These are phyloP conservation scores for Chalaropsis thielavioides DNA, from an alignment of 2,329 filamentous ascomycete genomes.

Conservation along the genomic window DNA sequence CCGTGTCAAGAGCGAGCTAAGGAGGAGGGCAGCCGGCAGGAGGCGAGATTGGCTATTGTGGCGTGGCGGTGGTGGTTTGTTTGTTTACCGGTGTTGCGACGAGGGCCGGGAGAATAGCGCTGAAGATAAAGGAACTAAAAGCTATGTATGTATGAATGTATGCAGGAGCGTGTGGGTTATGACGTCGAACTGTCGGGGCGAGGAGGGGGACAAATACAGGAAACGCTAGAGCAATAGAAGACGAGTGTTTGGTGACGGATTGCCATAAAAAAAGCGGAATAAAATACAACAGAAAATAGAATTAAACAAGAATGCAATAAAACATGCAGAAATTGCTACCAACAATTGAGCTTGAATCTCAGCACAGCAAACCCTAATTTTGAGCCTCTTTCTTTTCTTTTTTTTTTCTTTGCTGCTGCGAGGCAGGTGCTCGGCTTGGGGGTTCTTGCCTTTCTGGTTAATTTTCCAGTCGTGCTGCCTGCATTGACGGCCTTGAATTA, in stretches of 20 bases:
- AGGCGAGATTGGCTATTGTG: background rate
- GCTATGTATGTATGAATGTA: background rate
- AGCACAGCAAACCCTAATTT: background rate
- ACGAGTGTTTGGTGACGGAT: background rate
- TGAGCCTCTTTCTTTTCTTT: background rate
- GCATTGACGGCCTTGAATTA: too few species aligned
- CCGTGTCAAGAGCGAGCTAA: background rate
- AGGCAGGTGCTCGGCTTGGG: too few species aligned
- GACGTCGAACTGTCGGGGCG: background rate
- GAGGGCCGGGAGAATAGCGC: background rate
- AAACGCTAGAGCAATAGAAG: background rate
- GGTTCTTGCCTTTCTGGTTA: too few species aligned
- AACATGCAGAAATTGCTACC: background rate
- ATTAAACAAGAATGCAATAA: background rate
- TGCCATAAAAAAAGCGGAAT: background rate
- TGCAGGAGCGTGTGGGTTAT: background rate
- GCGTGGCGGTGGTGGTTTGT: too few species aligned
- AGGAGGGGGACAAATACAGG: background rate
- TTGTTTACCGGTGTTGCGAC: background rate
- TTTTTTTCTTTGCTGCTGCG: too few species aligned
- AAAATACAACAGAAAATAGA: background rate
- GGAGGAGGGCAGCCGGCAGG: background rate
- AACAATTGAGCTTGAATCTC: background rate
- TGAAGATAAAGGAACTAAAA: background rate
- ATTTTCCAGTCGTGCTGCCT: too few species aligned